phyloP scores from a whole-genome alignment of 345 rosid genomes.

The Ceriops decandra region DNA sequence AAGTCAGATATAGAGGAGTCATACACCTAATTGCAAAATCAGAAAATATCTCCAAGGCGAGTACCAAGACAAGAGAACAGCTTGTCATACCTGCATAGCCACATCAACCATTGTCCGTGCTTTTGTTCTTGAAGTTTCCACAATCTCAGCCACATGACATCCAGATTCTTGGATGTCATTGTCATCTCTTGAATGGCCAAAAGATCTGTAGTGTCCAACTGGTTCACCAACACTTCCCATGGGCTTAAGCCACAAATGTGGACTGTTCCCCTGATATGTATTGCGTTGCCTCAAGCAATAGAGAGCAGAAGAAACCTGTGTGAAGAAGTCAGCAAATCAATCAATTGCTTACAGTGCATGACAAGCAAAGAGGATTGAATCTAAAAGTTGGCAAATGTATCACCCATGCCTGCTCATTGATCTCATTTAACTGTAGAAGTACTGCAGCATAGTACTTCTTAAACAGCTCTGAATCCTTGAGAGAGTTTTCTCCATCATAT shows the following conservation, averaged over 20 bases:
- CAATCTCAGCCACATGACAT: slow-evolving; percentile 61
- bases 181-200: slow-evolving; percentile 40
- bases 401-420: slow-evolving; percentile 68
- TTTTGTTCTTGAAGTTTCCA: slow-evolving; percentile 57
- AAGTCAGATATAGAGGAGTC: background rate
- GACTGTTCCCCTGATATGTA: slow-evolving; percentile 56
- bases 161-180: slow-evolving; percentile 50
- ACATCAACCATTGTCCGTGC: slow-evolving; percentile 69
- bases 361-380: slow-evolving; percentile 18
- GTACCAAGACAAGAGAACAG: slow-evolving; percentile 8
- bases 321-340: slow-evolving; percentile 14
- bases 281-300: slow-evolving; percentile 68
- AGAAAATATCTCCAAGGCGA: background rate
- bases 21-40: background rate
- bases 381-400: slow-evolving; percentile 10
- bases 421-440: slow-evolving; percentile 58
- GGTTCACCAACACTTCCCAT: slow-evolving; percentile 37
- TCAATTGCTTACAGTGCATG: slow-evolving; percentile 6
- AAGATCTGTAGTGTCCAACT: slow-evolving; percentile 32
- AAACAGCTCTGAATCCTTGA: slow-evolving; percentile 62
- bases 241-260: slow-evolving; percentile 27
- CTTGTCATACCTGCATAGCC: slow-evolving; percentile 53
- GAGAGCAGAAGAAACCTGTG: slow-evolving; percentile 73
- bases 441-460: slow-evolving; percentile 82
- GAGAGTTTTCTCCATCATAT: slow-evolving; percentile 45